Percentiles rank a stretch among this genome's conserved stretches.
Conservation (phyloP, 441 rosid species). For the Erodium moschatum region DNA sequence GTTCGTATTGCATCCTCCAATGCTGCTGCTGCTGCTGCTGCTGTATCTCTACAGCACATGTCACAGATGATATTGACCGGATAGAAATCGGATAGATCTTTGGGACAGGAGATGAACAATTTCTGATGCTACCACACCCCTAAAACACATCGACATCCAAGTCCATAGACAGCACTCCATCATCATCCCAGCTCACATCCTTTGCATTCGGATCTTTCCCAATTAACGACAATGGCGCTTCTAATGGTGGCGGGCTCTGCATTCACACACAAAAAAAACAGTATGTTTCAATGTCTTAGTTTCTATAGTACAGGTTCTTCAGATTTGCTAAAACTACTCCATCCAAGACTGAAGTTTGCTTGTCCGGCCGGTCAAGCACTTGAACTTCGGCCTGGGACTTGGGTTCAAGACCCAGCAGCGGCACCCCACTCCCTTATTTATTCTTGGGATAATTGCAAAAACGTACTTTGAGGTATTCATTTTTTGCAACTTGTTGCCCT, state of each 20-base stretch:
- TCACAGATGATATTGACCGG: background rate
- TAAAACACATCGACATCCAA: conserved; percentile 46
- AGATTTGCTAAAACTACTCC: background rate
- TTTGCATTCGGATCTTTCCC: conserved; percentile 50
- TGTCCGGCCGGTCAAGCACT: too few relatives aligned
- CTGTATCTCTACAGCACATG: background rate
- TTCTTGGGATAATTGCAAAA: too few relatives aligned
- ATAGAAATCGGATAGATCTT: background rate
- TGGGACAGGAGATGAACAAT: background rate
- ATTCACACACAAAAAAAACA: conserved; percentile 3
- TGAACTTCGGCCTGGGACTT: too few relatives aligned
- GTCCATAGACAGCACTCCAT: conserved; percentile 67
- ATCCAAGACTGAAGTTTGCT: too few relatives aligned
- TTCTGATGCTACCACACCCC: background rate
- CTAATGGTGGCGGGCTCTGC: conserved; percentile 80
- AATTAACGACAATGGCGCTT: conserved; percentile 44
- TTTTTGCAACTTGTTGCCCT: too few relatives aligned
- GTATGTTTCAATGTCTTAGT: too few relatives aligned
- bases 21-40: background rate
- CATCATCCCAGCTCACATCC: conserved; percentile 73
- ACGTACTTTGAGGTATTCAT: too few relatives aligned
- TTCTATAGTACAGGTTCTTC: too few relatives aligned
- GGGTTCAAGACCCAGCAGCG: too few relatives aligned
- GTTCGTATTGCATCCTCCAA: background rate
- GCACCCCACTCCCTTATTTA: too few relatives aligned